Conservation (phyloP, 73 alveolate genomes). For the Stentor coeruleus region DNA sequence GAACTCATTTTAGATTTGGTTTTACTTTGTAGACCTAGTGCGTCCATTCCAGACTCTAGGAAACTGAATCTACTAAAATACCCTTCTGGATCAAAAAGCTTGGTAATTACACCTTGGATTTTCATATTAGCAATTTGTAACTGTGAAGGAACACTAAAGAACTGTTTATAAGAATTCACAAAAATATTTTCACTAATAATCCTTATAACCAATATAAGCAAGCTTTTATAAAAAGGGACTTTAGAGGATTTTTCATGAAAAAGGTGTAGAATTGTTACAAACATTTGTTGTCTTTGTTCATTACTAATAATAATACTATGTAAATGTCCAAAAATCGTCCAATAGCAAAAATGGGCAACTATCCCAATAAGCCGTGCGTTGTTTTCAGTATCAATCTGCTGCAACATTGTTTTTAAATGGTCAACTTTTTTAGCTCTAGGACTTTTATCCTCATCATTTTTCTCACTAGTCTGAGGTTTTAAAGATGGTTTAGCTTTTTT, state of each 20-base stretch:
- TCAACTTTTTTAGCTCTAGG: neutral
- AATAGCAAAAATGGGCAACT: conserved; percentile 21
- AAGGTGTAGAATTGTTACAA: conserved; percentile 8
- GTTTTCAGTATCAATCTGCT: neutral
- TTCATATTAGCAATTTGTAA: neutral
- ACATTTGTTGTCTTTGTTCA: conserved; percentile 21
- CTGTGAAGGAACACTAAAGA: conserved; percentile 18
- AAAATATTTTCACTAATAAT: conserved; percentile 11
- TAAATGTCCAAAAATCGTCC: conserved; percentile 19
- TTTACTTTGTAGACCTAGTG: conserved; percentile 25
- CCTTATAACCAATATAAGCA: neutral
- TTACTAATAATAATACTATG: conserved; percentile 12
- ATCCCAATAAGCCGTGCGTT: conserved; percentile 24
- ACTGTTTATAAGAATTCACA: neutral
- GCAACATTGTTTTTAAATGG: neutral
- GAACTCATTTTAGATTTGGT: conserved; percentile 4
- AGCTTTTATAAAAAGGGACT: neutral
- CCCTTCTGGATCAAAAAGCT: conserved; percentile 18
- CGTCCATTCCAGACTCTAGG: conserved; percentile 66
- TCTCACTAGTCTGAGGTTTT: neutral
- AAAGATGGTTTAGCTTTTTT: neutral
- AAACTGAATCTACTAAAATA: conserved; percentile 54
- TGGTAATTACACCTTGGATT: neutral
- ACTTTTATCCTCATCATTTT: neutral
- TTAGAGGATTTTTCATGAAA: neutral